Evolutionary conservation across 306 rosid species (phyloP).

Genomic region (Rosa chinensis): DNA sequence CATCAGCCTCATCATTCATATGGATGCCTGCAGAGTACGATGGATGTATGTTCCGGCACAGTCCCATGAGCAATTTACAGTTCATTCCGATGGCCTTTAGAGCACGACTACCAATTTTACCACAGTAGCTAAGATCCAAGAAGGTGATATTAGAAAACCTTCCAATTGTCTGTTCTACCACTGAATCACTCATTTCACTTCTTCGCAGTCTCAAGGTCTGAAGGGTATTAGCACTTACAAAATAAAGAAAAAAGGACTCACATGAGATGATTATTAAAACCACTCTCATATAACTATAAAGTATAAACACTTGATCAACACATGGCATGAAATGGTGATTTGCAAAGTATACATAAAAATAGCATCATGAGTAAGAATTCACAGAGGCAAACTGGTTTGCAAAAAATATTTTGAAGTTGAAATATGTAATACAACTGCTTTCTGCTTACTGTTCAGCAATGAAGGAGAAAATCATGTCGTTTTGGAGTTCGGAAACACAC

Average conservation of each 20-base stretch:
- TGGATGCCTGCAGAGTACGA: slow-evolving; percentile 75
- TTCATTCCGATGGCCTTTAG: slow-evolving; percentile 83
- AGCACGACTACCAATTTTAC: slow-evolving; percentile 51
- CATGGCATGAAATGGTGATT: neutral
- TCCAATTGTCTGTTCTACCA: slow-evolving; percentile 66
- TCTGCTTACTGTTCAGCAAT: slow-evolving; percentile 85
- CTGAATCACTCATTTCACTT: slow-evolving; percentile 55
- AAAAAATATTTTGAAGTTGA: neutral
- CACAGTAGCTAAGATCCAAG: slow-evolving; percentile 95
- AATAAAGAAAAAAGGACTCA: slow-evolving; percentile 32
- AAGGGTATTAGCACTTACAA: slow-evolving; percentile 81
- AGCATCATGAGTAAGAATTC: neutral
- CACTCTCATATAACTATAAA: neutral
- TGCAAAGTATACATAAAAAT: neutral
- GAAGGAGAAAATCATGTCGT: slow-evolving; percentile 58
- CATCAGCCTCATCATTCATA: slow-evolving; percentile 71
- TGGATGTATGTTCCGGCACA: slow-evolving; percentile 89
- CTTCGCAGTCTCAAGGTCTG: slow-evolving; percentile 72
- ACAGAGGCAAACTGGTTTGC: neutral
- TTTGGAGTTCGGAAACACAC: slow-evolving; percentile 65
- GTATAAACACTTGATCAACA: neutral
- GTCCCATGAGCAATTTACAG: slow-evolving; percentile 64
- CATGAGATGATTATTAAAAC: neutral
- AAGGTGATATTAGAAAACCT: slow-evolving; percentile 62
- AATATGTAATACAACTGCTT: neutral